These are phyloP conservation scores for Lipomyces kockii DNA, from an alignment of 805 yeast genomes.

Conservation along the genomic window DNA sequence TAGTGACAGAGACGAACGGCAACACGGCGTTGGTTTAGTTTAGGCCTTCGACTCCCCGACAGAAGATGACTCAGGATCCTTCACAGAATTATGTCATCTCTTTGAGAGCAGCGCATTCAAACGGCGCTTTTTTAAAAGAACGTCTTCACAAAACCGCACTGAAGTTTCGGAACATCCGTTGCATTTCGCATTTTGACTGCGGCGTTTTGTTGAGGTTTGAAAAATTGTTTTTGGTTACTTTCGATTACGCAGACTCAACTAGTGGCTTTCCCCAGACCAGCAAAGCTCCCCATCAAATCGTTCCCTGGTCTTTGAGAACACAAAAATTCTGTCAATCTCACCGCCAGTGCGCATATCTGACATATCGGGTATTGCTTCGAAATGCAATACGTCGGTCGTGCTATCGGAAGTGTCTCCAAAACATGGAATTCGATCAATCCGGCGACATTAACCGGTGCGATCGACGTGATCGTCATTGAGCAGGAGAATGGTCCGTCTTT, in stretches of 20 bases:
- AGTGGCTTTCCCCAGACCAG: not conserved
- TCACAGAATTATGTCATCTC: not conserved
- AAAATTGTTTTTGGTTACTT: not conserved
- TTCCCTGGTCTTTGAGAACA: not conserved
- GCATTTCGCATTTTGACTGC: not conserved
- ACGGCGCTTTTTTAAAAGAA: not conserved
- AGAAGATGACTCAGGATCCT: not conserved
- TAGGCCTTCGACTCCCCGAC: not conserved
- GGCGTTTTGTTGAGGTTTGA: conserved; percentile 1
- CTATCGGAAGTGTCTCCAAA: conserved; percentile 91
- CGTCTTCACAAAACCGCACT: not conserved
- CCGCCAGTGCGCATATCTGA: not conserved
- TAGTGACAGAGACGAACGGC: not conserved
- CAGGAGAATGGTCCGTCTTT: conserved; percentile 66
- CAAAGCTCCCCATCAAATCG: not conserved
- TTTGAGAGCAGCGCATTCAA: too few relatives aligned
- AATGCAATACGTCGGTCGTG: conserved; percentile 97
- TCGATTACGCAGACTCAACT: not conserved
- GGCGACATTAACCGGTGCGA: conserved; percentile 94
- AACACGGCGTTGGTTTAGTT: too few relatives aligned
- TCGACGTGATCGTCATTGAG: conserved; percentile 93
- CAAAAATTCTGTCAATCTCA: not conserved
- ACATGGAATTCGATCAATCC: conserved; percentile 98
- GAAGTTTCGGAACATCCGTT: not conserved
- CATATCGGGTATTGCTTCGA: conserved; percentile 2